These are phyloP conservation scores for Fonsecaea erecta DNA, from an alignment of 2,329 filamentous ascomycete species.

Conservation along the genomic window DNA sequence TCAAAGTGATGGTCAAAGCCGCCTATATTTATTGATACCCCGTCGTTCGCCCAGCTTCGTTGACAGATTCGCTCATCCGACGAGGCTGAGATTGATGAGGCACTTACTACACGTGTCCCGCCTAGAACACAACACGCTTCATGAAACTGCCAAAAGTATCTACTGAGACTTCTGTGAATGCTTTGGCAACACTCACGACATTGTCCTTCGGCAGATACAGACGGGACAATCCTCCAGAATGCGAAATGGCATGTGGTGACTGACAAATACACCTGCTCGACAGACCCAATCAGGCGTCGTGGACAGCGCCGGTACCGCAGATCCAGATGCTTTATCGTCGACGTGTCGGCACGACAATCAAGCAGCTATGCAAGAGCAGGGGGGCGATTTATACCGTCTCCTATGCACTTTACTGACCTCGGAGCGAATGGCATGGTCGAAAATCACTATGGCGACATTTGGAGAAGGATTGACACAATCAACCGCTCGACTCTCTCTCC, in stretches of 20 bases:
- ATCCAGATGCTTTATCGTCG: background rate
- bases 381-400: background rate
- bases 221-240: background rate
- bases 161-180: background rate
- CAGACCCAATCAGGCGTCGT: background rate
- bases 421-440: constrained; percentile 10
- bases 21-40: too few relatives aligned
- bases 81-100: background rate
- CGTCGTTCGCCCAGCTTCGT: too few relatives aligned
- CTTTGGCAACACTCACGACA: background rate
- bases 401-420: background rate
- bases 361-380: background rate
- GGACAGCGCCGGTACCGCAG: background rate
- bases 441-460: constrained; percentile 22
- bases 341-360: background rate
- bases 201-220: background rate
- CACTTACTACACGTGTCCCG: background rate
- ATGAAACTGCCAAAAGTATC: background rate
- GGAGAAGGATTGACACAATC: constrained; percentile 17
- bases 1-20: too few relatives aligned
- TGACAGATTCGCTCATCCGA: too few relatives aligned
- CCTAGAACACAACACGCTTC: background rate
- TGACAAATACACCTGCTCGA: background rate
- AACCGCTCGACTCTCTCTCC: background rate
- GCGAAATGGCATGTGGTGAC: background rate